Base-by-base conservation (phyloP, 768 basidiomycete genomes). In the Punctularia strigosozonata region DNA sequence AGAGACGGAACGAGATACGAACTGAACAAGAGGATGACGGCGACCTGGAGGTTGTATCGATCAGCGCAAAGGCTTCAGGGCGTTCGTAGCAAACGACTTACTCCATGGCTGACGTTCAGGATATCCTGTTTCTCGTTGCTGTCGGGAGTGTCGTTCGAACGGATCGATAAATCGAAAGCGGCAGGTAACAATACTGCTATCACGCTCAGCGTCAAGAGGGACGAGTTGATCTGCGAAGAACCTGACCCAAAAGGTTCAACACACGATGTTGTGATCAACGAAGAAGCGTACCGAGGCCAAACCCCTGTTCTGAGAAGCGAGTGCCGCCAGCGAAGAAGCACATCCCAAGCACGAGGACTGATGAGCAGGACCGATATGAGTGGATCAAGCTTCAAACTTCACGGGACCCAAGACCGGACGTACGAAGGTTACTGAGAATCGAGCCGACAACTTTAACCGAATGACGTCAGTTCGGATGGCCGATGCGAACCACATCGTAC, bases 241-340 rank as follows among this genome's bases (percentile, higher is more conserved):
- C 66, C 71, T 69, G 35, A 38, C 10, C 6, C 15, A 21, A 34
- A 10, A 34, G 8, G 33, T 34, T 10, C 18, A 19, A 8, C 33
- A 34, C 8, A 28, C 26, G 10, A 8, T 28, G 26, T 8, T 15
- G 15, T 34, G 33, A 34, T 19, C 33, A 34, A 34, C 10, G 30
- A 42, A 20, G 30, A 31, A 38, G 64, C 81, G 51, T 46, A 84
- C 84, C 77, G 28, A 69, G 59, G 35, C 78, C 77, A 49, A 87
- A 84, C 1, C 78, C 84, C 59, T 88, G 86, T 47, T 87, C 80
- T 15, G 79, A 80, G 51, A 75, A 88, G 47, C 72, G 72, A 37
- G 77, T 60, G 15, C 86, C 86, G 40, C 85, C 86, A 17, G 81
- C 84, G 47, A 89, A 88, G 61, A 89, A 89, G 51, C 86, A 88